Base-by-base conservation (phyloP, 345 rosid genomes). In the Gossypium turneri region DNA sequence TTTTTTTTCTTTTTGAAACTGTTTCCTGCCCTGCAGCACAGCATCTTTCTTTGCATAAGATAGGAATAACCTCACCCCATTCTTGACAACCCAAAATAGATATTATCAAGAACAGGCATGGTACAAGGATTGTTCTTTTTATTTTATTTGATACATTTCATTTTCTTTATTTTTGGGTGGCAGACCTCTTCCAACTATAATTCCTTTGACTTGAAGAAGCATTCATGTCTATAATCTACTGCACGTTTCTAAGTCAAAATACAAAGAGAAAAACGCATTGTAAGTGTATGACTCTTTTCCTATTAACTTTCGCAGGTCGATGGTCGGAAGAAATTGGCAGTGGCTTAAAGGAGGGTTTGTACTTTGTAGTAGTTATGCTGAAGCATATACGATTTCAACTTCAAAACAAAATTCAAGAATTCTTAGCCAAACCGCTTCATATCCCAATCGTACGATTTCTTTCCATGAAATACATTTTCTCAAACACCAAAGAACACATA, bases 21-120 rank as follows among this genome's bases (percentile, higher is more conserved):
- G 13, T 55, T 59, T 38, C 29, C 41, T 44, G 8, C 60, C 71
- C 29, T 82, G 83, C 89, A 92, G 98, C n/a, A 81, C 93, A 0
- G 88, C 93, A 27, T 88, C 97, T 3, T 92, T 92, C 79, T 84
- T 94, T 15, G 93, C 90, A 75, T 77, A 87, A 52, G 97, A 92
- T 75, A 92, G 73, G 84, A 92, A 94, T 76, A 92, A 87, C 84
- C 91, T 90, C 75, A 89, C 97, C 56, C 92, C 97, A 1, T 89
- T 7, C 10, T 61, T 29, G 43, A 61, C 66, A 61, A 29, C 19
- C 66, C 44, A 29, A 61, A 61, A 61, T 73, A 92, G 90, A 76
- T 94, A 94, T 77, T 87, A 81, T 16, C 90, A 84, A 6, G 90
- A 86, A 34, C 48, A 17, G 15, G 44, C 29, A 61, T 15, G 19